These are phyloP conservation scores for Ulota crispa DNA, from an alignment of 225 moss, liverwort and hornwort genomes.

Conservation along the genomic window DNA sequence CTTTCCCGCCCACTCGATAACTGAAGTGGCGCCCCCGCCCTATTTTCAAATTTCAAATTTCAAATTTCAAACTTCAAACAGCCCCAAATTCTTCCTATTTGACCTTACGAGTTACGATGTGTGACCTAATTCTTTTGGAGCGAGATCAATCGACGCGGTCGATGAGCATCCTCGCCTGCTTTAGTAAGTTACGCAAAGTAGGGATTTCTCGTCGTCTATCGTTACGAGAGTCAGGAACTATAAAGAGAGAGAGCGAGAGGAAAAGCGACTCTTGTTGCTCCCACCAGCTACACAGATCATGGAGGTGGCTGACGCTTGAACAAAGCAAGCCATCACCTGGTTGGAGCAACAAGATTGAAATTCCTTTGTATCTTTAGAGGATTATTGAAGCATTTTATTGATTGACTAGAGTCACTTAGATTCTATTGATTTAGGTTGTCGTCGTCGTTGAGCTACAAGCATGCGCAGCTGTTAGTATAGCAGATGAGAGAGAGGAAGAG, in stretches of 20 bases:
- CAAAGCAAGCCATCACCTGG: constrained; percentile 17
- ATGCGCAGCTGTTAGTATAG: neutral
- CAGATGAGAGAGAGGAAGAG: too few relatives aligned
- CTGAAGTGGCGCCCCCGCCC: neutral
- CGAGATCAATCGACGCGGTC: constrained; percentile 20
- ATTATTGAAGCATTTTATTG: neutral
- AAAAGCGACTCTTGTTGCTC: constrained; percentile 40
- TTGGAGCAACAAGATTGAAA: constrained; percentile 39
- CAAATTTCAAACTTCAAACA: neutral
- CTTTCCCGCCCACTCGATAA: neutral
- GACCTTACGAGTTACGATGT: neutral
- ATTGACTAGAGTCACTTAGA: neutral
- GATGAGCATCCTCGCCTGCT: constrained; percentile 22
- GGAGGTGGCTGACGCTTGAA: neutral
- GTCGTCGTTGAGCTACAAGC: neutral
- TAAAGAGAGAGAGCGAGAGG: neutral
- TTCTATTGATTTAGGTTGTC: neutral
- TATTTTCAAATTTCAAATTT: neutral
- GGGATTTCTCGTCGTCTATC: neutral
- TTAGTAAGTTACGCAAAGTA: neutral
- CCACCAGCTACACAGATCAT: constrained; percentile 25
- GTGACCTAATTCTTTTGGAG: constrained; percentile 11
- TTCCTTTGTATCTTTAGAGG: neutral
- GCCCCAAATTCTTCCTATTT: neutral
- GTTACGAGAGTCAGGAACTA: neutral